Evolutionary conservation across 129 eudicot species (phyloP).

Genomic region (Silybum marianum): DNA sequence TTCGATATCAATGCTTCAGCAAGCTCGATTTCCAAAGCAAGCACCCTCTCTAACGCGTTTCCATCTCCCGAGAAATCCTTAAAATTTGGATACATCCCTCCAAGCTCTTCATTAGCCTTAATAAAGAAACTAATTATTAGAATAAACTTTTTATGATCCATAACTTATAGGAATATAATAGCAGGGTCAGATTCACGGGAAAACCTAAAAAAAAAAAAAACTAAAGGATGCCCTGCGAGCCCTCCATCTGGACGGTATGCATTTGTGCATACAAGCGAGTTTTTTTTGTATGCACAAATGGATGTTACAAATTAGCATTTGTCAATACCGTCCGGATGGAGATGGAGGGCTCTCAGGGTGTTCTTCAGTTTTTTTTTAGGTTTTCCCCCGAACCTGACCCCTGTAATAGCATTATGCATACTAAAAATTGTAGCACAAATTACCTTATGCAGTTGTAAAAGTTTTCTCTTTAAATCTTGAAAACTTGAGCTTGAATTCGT

Average conservation of each 20-base stretch:
- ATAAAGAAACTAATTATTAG: constrained; percentile 27
- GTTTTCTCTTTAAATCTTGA: constrained; percentile 55
- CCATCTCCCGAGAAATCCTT: constrained; percentile 56
- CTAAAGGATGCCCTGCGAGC: too few species aligned
- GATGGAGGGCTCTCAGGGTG: too few species aligned
- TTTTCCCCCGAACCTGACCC: too few species aligned
- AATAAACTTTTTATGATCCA: neutral
- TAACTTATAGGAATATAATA: neutral
- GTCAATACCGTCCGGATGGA: too few species aligned
- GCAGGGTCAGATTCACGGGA: too few species aligned
- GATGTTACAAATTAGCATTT: too few species aligned
- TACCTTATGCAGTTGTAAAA: constrained; percentile 70
- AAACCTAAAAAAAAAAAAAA: too few species aligned
- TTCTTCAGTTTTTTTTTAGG: too few species aligned
- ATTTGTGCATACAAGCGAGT: too few species aligned
- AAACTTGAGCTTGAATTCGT: constrained; percentile 40
- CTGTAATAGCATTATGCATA: neutral
- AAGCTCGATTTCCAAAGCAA: constrained; percentile 93
- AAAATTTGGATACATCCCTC: constrained; percentile 62
- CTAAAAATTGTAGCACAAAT: constrained; percentile 9
- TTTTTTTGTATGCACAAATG: too few species aligned
- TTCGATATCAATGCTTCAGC: constrained; percentile 79
- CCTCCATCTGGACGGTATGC: too few species aligned
- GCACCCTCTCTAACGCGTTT: constrained; percentile 80
- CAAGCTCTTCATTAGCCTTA: constrained; percentile 79